Base-by-base conservation (phyloP, 2,329 filamentous ascomycete genomes). In the Pyrenophora graminea region DNA sequence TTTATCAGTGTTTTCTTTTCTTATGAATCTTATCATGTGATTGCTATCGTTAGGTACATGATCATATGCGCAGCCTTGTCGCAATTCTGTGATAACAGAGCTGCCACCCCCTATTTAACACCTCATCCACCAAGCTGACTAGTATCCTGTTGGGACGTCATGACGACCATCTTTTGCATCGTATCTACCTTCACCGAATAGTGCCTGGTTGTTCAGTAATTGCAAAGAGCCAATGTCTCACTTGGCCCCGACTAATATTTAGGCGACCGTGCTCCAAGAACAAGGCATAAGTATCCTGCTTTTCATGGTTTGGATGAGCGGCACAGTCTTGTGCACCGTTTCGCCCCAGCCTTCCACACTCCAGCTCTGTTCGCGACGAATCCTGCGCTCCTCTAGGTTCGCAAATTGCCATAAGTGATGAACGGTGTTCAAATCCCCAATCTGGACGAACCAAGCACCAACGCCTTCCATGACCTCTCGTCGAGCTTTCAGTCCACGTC, bases 351-450 rank as follows among this genome's bases (percentile, higher is more conserved):
- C 94, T 70, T 96, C 89, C 34, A 96, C 85, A 59, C 86, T 85
- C 94, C 94, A 99, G 74, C 92, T 97, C 81, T 95, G 86, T 80
- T 99, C 94, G 60, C 94, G 85, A 61, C 91, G 85, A 31, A 89
- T 79, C 74, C 95, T 94, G 60, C 94, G 86, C 78, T 97, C 94
- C 76, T 97, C 92, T 54, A 99, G 77, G 74, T 99, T 90, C 63
- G 93, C 92, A 79, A 97, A 99, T 72, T 99, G 94, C 94, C 94
- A 99, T 18, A 99, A 82, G 73, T 97, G 93, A 74, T 99, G 92
- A 30, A 99, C 94, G 0, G 91, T 97, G 79, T 99, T 99, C 58
- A 99, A 81, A 46, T 97, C 93, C 55, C 94, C 94, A 67, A 99
- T 93, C 78, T 99, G 94, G 34, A 97, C 93, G 68, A 99, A 99